Conservation (phyloP, 2,329 filamentous ascomycete species). For the Neonectria neomacrospora region DNA sequence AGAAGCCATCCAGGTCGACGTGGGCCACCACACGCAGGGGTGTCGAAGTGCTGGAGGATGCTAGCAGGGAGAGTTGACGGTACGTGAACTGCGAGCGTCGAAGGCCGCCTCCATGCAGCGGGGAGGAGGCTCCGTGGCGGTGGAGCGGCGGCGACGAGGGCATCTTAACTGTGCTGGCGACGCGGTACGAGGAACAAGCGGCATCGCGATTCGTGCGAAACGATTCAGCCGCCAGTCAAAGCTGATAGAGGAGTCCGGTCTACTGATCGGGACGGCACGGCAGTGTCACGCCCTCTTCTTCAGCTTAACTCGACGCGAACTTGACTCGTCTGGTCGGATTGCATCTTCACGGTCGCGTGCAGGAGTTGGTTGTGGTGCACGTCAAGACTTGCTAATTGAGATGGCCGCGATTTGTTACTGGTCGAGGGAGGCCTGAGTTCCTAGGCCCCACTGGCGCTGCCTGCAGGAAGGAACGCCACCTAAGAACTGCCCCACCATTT, state of each 20-base stretch:
- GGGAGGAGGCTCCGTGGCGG: conserved; percentile 41
- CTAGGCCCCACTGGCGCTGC: background rate
- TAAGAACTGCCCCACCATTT: background rate
- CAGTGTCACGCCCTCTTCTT: background rate
- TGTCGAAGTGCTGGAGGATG: conserved; percentile 74
- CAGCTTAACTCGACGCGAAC: background rate
- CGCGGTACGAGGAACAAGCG: background rate
- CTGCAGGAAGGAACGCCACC: background rate
- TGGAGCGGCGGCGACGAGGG: conserved; percentile 34
- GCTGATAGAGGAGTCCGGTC: conserved; percentile 1
- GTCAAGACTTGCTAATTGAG: background rate
- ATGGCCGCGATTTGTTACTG: background rate
- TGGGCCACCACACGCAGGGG: conserved; percentile 90
- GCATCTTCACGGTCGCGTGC: background rate
- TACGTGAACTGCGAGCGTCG: conserved; percentile 82
- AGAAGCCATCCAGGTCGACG: conserved; percentile 97
- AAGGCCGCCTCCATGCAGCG: conserved; percentile 36
- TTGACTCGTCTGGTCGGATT: background rate
- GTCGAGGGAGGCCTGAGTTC: background rate
- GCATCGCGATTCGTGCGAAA: conserved; percentile 9
- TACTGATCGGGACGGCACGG: background rate
- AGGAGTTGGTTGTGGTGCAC: conserved; percentile 2
- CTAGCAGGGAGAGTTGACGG: conserved; percentile 81
- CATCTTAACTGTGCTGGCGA: conserved; percentile 33
- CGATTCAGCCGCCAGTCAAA: background rate